These are phyloP conservation scores for Cymbopogon citratus DNA, from an alignment of 176 grass and related monocot genomes.

Conservation along the genomic window DNA sequence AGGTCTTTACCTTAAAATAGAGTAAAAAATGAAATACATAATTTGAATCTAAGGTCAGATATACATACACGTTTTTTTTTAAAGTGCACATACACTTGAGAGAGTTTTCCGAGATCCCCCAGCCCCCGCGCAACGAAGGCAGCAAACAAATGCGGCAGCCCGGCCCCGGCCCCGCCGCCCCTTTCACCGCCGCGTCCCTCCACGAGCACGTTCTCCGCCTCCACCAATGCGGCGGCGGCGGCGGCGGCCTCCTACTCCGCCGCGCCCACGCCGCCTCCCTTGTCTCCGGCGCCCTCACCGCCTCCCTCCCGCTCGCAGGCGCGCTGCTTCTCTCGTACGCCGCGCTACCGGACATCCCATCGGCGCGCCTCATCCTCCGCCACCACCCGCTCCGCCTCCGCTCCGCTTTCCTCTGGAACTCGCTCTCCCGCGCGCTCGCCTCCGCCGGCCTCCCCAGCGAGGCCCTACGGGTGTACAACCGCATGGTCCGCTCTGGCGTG, in stretches of 20 bases:
- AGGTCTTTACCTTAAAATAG: no score
- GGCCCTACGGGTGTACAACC: slow-evolving; percentile 51
- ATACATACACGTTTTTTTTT: no score
- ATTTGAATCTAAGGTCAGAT: no score
- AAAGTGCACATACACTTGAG: no score
- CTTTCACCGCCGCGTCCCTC: slow-evolving; percentile 16
- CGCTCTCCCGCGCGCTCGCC: slow-evolving; percentile 72
- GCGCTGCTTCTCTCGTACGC: slow-evolving; percentile 66
- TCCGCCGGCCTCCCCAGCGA: slow-evolving; percentile 5
- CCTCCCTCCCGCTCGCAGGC: slow-evolving; percentile 39
- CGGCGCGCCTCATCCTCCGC: slow-evolving; percentile 41
- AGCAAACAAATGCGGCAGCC: not conserved
- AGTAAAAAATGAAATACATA: no score
- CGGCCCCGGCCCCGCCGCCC: not conserved
- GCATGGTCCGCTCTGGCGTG: slow-evolving; percentile 42
- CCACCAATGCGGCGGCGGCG: slow-evolving; percentile 28
- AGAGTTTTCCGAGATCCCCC: no score
- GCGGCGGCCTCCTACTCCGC: not conserved
- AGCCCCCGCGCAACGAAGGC: no score
- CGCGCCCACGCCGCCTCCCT: slow-evolving; percentile 43
- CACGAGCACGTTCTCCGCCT: slow-evolving; percentile 40
- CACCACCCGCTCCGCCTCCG: slow-evolving; percentile 35
- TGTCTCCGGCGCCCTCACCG: slow-evolving; percentile 36
- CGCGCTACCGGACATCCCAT: slow-evolving; percentile 24
- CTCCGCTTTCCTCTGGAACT: slow-evolving; percentile 72